A percentile compares a stretch with the other conserved stretches of the same genome.
Conservation (phyloP, 805 yeast species). For the Saturnispora quitensis region DNA sequence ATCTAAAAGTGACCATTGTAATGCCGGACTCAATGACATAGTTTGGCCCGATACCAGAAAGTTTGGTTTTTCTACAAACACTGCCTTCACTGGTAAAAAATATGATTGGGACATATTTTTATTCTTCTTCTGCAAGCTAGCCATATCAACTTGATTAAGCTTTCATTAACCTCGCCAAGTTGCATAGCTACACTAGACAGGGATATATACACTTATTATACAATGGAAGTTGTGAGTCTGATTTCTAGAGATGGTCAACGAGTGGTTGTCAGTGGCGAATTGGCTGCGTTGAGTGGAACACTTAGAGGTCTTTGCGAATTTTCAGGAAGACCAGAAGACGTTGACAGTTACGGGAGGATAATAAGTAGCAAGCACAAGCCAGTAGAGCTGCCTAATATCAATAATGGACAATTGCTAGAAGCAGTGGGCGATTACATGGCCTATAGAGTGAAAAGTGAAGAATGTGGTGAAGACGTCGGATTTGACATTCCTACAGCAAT, state of each 20-base stretch:
- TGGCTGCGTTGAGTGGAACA: slow-evolving; percentile 67
- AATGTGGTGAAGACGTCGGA: slow-evolving; percentile 62
- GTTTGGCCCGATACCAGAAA: not conserved
- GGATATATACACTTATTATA: not conserved
- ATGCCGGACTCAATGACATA: slow-evolving; percentile 19
- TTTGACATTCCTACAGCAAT: slow-evolving; percentile 90
- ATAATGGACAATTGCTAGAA: slow-evolving; percentile 32
- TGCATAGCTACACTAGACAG: not conserved
- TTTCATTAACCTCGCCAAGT: not conserved
- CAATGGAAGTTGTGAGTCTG: slow-evolving; percentile 23
- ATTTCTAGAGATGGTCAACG: slow-evolving; percentile 65
- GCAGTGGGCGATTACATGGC: slow-evolving; percentile 80
- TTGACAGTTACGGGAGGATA: not conserved
- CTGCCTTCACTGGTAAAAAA: too few species aligned
- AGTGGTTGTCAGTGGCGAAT: slow-evolving; percentile 56
- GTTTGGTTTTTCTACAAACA: too few species aligned
- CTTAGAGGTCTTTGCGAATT: slow-evolving; percentile 48
- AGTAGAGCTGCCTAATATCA: not conserved
- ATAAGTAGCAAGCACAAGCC: slow-evolving; percentile 33
- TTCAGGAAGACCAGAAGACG: slow-evolving; percentile 5
- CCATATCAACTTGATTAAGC: not conserved
- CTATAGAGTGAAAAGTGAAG: slow-evolving; percentile 61
- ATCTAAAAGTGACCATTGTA: slow-evolving; percentile 68
- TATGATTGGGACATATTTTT: too few species aligned
- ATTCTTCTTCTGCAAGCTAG: not conserved